Base-by-base conservation (phyloP, 495 filamentous ascomycete genomes). In the Pyrenula massariospora region DNA sequence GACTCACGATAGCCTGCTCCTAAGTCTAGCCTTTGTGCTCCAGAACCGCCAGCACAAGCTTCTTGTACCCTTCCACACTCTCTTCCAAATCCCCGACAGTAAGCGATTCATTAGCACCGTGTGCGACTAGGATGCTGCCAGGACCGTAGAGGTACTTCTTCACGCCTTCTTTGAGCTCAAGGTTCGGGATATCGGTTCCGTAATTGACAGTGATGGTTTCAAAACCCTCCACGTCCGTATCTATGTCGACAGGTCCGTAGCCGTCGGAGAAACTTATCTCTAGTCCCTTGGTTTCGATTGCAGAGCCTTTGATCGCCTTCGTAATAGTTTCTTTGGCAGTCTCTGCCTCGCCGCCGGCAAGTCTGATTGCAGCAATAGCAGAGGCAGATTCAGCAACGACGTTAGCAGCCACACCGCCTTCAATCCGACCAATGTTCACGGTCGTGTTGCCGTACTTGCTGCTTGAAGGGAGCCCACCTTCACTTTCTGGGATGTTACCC, bases 71-170 rank as follows among this genome's bases (percentile, higher is more conserved):
- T 47, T 74, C 73, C 12, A 92, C 85, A 1, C 87, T 85, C 20
- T 76, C 71, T 66, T 84, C 76, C 42, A 94, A 62, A 50, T 96
- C 82, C 8, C 71, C 67, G 12, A 90, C 78, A 12, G 71, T 84
- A 55, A 97, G 65, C 57, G 82, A 82, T 74, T 97, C 92, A 63
- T 95, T 78, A 61, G 89, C 86, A 2, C 84, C 83, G 68, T 97
- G 92, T 2, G 93, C 92, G 50, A 95, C 88, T 55, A 91, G 74
- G 54, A 97, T 96, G 56, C 75, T 87, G 0, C 92, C 92, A 0
- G 89, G 91, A 0, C 90, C 92, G 70, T 91, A 97, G 47, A 95
- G 72, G 67, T 95, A 97, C 54, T 84, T 78, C 69, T 85, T 87
- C 52, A 92, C 86, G n/a, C 55, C 47, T 12, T 59, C 58, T 0